A percentile compares a stretch with the other conserved stretches of the same genome.
phyloP scores from a whole-genome alignment of 768 basidiomycete genomes.

The Sutorius australiensis region DNA sequence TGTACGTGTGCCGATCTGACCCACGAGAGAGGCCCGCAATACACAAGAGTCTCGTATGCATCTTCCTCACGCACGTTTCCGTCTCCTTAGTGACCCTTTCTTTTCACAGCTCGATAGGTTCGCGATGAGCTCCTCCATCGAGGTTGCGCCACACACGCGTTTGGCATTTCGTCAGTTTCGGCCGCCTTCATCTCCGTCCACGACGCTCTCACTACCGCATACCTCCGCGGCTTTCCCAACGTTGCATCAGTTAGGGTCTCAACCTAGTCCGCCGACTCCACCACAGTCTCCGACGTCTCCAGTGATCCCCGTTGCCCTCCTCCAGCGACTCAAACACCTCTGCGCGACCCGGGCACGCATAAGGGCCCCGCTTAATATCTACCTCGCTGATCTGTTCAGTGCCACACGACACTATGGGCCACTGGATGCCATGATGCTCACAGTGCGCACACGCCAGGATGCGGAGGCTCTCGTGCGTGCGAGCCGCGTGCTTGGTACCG shows the following conservation, averaged over 20 bases:
- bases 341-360: conserved; percentile 41
- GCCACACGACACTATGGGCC: conserved; percentile 69
- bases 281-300: conserved; percentile 14
- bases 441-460: conserved; percentile 55
- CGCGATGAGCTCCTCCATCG: conserved; percentile 66
- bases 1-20: conserved; percentile 70
- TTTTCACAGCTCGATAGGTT: conserved; percentile 66
- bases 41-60: conserved; percentile 59
- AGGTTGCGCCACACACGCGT: conserved; percentile 42
- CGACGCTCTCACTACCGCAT: conserved; percentile 28
- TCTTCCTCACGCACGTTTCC: background rate
- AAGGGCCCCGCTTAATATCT: conserved; percentile 52
- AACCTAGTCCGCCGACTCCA: conserved; percentile 27
- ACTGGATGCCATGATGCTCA: conserved; percentile 67
- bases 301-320: conserved; percentile 31
- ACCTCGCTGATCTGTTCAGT: conserved; percentile 68
- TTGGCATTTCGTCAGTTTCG: conserved; percentile 33
- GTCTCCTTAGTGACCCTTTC: background rate
- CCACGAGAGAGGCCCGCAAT: conserved; percentile 62
- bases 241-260: conserved; percentile 9
- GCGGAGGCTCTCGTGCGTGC: conserved; percentile 67
- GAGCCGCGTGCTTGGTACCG: conserved; percentile 58
- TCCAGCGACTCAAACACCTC: conserved; percentile 25
- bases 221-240: conserved; percentile 27
- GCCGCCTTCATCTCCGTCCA: conserved; percentile 27